Conservation (phyloP, 2,329 filamentous ascomycete genomes). For the Sarocladium strictum region DNA sequence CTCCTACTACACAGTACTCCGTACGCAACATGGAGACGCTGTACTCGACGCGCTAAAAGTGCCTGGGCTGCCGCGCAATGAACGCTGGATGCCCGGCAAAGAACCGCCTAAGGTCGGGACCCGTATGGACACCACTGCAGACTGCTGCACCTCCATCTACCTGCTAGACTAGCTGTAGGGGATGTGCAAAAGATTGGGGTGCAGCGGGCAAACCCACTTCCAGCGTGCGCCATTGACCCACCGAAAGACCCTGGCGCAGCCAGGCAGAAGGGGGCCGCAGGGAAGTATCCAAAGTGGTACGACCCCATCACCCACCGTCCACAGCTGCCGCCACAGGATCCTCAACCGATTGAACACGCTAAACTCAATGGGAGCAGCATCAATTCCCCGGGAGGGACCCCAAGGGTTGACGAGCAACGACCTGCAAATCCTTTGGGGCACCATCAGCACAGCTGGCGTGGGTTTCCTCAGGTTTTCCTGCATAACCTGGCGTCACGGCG, state of each 20-base stretch:
- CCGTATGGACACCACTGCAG: background rate
- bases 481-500: background rate
- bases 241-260: background rate
- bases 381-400: slow-evolving; percentile 5
- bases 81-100: background rate
- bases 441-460: background rate
- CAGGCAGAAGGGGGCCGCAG: background rate
- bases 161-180: too few relatives aligned
- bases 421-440: slow-evolving; percentile 7
- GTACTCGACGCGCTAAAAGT: background rate
- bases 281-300: slow-evolving; percentile 4
- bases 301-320: slow-evolving; percentile 6
- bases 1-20: too few relatives aligned
- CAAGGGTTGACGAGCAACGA: slow-evolving; percentile 4
- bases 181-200: slow-evolving; percentile 1
- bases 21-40: too few relatives aligned
- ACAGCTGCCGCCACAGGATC: slow-evolving; percentile 8
- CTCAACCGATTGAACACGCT: slow-evolving; percentile 8
- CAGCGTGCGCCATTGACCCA: background rate
- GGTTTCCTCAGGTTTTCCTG: background rate
- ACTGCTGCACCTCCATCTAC: background rate
- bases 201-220: background rate
- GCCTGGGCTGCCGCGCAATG: background rate
- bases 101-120: background rate
- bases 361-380: slow-evolving; percentile 4